phyloP scores from a whole-genome alignment of 805 yeast genomes.

The Torulaspora maleeae region DNA sequence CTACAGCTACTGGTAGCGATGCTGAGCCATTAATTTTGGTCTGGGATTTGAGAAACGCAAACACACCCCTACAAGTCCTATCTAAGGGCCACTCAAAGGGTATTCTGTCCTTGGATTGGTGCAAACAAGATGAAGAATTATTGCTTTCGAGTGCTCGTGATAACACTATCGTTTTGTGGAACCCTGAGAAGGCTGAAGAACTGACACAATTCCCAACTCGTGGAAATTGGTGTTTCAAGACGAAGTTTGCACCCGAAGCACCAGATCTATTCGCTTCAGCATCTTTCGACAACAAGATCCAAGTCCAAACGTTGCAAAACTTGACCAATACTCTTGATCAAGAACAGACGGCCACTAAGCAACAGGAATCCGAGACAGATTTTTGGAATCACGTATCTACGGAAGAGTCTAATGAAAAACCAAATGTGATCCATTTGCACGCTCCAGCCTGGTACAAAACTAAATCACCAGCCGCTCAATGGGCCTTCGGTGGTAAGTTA shows the following conservation, averaged over 20 bases:
- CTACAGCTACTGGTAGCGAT: slow-evolving; percentile 84
- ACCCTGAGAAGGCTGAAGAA: slow-evolving; percentile 67
- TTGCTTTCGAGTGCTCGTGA: slow-evolving; percentile 91
- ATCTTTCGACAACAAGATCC: slow-evolving; percentile 78
- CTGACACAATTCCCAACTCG: slow-evolving; percentile 87
- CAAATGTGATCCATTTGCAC: slow-evolving; percentile 56
- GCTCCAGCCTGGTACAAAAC: slow-evolving; percentile 87
- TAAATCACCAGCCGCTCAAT: slow-evolving; percentile 61
- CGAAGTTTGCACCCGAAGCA: slow-evolving; percentile 78
- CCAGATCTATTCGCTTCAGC: slow-evolving; percentile 90
- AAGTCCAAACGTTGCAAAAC: slow-evolving; percentile 84
- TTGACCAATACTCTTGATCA: slow-evolving; percentile 29
- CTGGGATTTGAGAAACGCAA: slow-evolving; percentile 93
- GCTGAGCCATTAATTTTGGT: slow-evolving; percentile 71
- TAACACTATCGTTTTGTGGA: slow-evolving; percentile 84
- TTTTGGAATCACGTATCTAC: slow-evolving; percentile 79
- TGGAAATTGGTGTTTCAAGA: slow-evolving; percentile 89
- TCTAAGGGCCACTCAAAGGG: slow-evolving; percentile 77
- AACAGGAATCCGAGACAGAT: slow-evolving; percentile 53
- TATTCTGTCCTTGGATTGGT: slow-evolving; percentile 89
- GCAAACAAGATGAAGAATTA: slow-evolving; percentile 70
- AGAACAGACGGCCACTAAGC: slow-evolving; percentile 30
- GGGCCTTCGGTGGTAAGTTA: slow-evolving; percentile 93
- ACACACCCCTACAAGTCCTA: slow-evolving; percentile 76
- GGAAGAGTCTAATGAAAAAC: slow-evolving; percentile 68